Conservation (phyloP, 176 grass and related monocot species). For the Bolboschoenus planiculmis region DNA sequence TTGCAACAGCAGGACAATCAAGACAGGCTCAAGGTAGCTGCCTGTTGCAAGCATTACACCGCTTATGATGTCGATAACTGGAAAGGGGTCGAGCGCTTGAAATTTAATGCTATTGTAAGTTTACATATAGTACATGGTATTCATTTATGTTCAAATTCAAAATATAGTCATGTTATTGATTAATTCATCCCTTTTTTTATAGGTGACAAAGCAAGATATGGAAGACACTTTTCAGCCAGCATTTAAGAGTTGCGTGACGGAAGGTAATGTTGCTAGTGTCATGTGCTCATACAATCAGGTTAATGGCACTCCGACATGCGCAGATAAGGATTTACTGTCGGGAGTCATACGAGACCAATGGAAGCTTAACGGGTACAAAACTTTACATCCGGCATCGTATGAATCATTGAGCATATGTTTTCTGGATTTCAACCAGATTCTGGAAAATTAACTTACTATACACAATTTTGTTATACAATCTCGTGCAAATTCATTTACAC, state of each 20-base stretch:
- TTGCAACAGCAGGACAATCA: constrained; percentile 35
- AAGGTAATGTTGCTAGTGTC: constrained; percentile 76
- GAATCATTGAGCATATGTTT: background rate
- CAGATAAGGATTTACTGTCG: constrained; percentile 54
- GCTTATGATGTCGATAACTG: constrained; percentile 88
- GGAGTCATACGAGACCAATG: constrained; percentile 79
- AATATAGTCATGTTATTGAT: background rate
- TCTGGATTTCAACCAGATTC: background rate
- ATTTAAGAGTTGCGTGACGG: constrained; percentile 78
- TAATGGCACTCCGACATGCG: constrained; percentile 75
- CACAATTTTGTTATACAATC: too few species aligned
- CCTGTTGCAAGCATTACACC: constrained; percentile 95
- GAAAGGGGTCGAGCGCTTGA: constrained; percentile 62
- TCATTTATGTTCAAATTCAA: too few species aligned
- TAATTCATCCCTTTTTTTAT: background rate
- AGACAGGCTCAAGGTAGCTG: constrained; percentile 70
- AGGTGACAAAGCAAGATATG: constrained; percentile 88
- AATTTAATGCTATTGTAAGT: constrained; percentile 73
- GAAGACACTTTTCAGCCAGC: constrained; percentile 85
- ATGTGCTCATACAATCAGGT: constrained; percentile 99
- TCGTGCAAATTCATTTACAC: too few species aligned
- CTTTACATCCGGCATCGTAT: background rate
- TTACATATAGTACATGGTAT: background rate
- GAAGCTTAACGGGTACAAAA: constrained; percentile 71
- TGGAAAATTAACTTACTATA: too few species aligned